A percentile compares a stretch with the other conserved stretches of the same genome.
phyloP scores from a whole-genome alignment of 768 basidiomycete genomes.

The Termitomyces bulborhizus region DNA sequence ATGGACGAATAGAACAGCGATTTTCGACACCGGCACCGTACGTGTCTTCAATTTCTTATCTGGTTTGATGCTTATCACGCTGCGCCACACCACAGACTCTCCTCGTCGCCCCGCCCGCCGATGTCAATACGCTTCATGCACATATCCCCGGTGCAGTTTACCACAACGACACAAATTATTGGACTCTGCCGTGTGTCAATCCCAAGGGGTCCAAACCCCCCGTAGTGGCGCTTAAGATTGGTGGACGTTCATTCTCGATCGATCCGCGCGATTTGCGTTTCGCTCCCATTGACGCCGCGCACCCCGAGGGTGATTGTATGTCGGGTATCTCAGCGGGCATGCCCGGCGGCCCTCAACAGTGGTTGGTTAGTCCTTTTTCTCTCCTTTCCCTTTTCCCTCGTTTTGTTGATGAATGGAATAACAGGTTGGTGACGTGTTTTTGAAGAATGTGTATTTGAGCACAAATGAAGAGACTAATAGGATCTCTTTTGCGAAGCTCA shows the following conservation, averaged over 20 bases:
- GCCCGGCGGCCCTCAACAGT: conserved; percentile 42
- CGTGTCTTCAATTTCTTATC: neutral
- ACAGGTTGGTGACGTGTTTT: conserved; percentile 34
- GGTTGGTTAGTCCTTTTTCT: conserved; percentile 24
- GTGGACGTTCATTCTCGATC: conserved; percentile 52
- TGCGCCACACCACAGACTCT: conserved; percentile 11
- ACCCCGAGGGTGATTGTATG: conserved; percentile 48
- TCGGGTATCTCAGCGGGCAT: conserved; percentile 55
- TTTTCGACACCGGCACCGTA: conserved; percentile 39
- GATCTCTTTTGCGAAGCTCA: conserved; percentile 27
- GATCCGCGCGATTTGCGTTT: conserved; percentile 53
- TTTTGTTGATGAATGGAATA: neutral
- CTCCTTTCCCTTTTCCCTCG: neutral
- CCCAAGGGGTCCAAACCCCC: conserved; percentile 37
- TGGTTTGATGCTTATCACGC: neutral
- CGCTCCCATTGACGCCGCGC: conserved; percentile 37
- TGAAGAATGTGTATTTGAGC: conserved; percentile 35
- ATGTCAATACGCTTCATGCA: conserved; percentile 50
- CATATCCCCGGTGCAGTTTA: conserved; percentile 49
- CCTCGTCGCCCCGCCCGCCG: conserved; percentile 21
- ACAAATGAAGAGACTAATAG: conserved; percentile 28
- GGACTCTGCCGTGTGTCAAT: conserved; percentile 53
- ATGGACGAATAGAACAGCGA: conserved; percentile 45
- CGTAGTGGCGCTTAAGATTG: conserved; percentile 48
- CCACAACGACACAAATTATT: conserved; percentile 35